Conservation (phyloP, 768 basidiomycete genomes). For the Rhizopogon rudus region DNA sequence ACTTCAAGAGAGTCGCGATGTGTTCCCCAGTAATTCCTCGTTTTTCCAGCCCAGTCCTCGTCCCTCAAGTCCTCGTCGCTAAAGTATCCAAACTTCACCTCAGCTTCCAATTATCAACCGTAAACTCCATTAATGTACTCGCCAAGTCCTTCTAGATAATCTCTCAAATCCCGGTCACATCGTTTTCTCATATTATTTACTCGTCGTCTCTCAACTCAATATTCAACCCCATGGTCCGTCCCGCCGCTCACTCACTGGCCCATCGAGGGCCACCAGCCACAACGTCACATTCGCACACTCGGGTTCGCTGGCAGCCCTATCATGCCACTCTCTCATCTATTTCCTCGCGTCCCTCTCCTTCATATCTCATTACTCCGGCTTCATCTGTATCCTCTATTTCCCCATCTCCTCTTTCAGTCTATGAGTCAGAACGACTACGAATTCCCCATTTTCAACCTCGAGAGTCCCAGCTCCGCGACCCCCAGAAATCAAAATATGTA, state of each 20-base stretch:
- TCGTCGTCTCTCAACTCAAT: constrained; percentile 20
- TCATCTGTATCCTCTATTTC: constrained; percentile 46
- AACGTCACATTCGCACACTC: constrained; percentile 46
- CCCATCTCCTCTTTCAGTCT: constrained; percentile 34
- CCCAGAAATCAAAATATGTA: constrained; percentile 61
- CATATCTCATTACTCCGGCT: constrained; percentile 56
- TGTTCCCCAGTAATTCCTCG: constrained; percentile 22
- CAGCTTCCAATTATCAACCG: constrained; percentile 14
- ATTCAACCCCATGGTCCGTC: constrained; percentile 24
- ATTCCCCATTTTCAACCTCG: constrained; percentile 29
- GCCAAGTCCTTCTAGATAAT: constrained; percentile 32
- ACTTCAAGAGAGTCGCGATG: constrained; percentile 35
- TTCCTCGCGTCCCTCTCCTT: constrained; percentile 29
- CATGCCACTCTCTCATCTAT: constrained; percentile 38
- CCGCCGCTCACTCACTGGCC: constrained; percentile 49
- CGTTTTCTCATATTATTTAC: constrained; percentile 1
- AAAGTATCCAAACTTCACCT: constrained; percentile 12
- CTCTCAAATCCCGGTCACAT: constrained; percentile 10
- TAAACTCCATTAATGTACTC: constrained; percentile 28
- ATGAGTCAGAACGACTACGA: constrained; percentile 28
- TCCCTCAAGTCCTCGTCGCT: constrained; percentile 4
- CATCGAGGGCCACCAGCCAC: constrained; percentile 61
- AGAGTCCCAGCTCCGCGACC: constrained; percentile 34
- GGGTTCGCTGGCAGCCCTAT: constrained; percentile 83
- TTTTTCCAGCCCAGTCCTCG: constrained; percentile 17